Evolutionary conservation across 768 basidiomycete genomes (phyloP).

Genomic region (Lyophyllum decastes): DNA sequence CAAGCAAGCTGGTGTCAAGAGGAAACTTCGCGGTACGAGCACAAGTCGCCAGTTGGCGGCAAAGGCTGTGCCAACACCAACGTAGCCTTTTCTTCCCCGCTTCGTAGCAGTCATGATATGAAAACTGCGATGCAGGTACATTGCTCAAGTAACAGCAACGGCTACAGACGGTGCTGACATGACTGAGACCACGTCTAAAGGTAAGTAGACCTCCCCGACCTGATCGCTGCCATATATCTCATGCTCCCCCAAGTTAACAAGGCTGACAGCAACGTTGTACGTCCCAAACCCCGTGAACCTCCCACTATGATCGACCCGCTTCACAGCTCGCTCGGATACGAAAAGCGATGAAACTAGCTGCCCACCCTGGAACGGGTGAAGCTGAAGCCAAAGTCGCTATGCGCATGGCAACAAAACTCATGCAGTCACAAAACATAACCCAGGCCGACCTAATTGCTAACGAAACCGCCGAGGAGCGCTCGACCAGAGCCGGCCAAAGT

Average conservation of each 20-base stretch:
- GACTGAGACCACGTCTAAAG: neutral
- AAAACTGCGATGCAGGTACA: neutral
- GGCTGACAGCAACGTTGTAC: slow-evolving; percentile 2
- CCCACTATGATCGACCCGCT: neutral
- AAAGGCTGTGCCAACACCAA: slow-evolving; percentile 5
- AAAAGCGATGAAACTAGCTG: slow-evolving; percentile 5
- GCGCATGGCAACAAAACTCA: slow-evolving; percentile 11
- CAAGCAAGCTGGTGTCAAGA: neutral
- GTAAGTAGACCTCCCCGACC: neutral
- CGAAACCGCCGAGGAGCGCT: slow-evolving; percentile 6
- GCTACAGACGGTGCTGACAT: neutral
- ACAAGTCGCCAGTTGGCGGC: neutral
- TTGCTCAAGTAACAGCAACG: slow-evolving; percentile 1
- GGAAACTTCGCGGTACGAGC: neutral
- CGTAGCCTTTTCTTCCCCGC: neutral
- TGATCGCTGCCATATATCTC: neutral
- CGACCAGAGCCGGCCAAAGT: slow-evolving; percentile 7
- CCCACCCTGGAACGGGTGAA: slow-evolving; percentile 7
- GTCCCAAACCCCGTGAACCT: neutral
- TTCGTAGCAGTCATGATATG: neutral
- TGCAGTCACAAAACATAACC: slow-evolving; percentile 6
- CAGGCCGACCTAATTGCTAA: slow-evolving; percentile 9
- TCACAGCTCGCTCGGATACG: slow-evolving; percentile 3
- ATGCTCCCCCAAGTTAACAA: neutral
- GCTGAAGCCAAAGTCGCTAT: slow-evolving; percentile 10